Evolutionary conservation across 805 yeast species (phyloP).

Genomic region (Kuraishia capsulata): DNA sequence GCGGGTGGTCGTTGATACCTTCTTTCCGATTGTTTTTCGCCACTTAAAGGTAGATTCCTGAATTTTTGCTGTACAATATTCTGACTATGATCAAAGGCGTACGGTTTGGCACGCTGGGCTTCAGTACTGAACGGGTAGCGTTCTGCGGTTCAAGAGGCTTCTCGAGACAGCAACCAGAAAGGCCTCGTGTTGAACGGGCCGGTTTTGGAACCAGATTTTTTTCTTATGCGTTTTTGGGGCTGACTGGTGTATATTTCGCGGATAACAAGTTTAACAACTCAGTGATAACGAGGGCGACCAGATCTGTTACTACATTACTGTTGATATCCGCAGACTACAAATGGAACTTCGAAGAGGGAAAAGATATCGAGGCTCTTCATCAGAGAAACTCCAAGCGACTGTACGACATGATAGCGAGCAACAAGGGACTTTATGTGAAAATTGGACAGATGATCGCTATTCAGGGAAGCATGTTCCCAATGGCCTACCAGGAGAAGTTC

Average conservation of each 20-base stretch:
- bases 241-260: conserved; percentile 1
- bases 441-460: conserved; percentile 75
- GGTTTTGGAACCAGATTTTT: no score
- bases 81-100: no score
- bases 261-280: conserved; percentile 39
- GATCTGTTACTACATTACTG: conserved; percentile 38
- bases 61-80: no score
- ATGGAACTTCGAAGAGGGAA: conserved; percentile 33
- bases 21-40: no score
- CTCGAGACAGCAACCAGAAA: no score
- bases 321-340: conserved; percentile 56
- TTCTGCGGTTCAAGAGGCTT: no score
- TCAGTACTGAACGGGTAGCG: no score
- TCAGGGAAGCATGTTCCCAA: conserved; percentile 62
- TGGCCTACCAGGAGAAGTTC: conserved; percentile 50
- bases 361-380: conserved; percentile 47
- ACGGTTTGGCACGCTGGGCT: no score
- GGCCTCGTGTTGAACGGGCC: no score
- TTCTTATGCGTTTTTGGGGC: no score
- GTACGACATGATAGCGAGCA: conserved; percentile 31
- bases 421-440: conserved; percentile 62
- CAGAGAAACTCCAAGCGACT: conserved; percentile 46
- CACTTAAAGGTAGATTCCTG: no score
- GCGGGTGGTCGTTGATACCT: no score
- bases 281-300: conserved; percentile 38